These are phyloP conservation scores for Ustilago shanxiensis DNA, from an alignment of 1,284 basidiomycete species.

Conservation along the genomic window DNA sequence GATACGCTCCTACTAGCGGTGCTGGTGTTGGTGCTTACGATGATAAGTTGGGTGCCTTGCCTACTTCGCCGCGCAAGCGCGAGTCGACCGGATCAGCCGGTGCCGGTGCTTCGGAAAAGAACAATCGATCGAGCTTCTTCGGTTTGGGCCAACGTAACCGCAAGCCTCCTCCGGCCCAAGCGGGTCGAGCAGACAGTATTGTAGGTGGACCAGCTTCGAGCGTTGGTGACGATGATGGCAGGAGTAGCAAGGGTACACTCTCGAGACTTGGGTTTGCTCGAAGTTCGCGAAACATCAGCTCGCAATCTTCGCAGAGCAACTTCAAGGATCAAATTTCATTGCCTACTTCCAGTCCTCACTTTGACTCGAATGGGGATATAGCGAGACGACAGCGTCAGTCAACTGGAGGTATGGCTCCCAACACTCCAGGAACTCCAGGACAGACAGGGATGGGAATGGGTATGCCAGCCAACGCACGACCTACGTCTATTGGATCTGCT, in stretches of 20 bases:
- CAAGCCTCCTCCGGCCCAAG: conserved; percentile 51
- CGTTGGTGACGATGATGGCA: conserved; percentile 39
- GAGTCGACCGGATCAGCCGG: conserved; percentile 50
- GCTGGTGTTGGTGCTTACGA: conserved; percentile 35
- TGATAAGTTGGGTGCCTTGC: conserved; percentile 47
- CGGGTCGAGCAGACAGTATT: conserved; percentile 1
- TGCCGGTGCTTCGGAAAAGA: conserved; percentile 27
- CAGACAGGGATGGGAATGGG: conserved; percentile 16
- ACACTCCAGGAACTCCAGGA: conserved; percentile 12
- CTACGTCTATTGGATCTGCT: conserved; percentile 32
- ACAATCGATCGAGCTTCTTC: conserved; percentile 63
- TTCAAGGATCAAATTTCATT: conserved; percentile 67
- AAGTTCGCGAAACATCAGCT: conserved; percentile 40
- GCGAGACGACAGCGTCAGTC: conserved; percentile 49
- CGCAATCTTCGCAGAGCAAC: conserved; percentile 41
- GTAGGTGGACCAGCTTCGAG: conserved; percentile 20
- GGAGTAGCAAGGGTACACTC: conserved; percentile 50
- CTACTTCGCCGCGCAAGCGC: conserved; percentile 54
- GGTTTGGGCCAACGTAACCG: conserved; percentile 53
- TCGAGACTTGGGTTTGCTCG: conserved; percentile 58
- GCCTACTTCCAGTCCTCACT: conserved; percentile 64
- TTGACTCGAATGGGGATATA: conserved; percentile 59
- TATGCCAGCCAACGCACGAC: conserved; percentile 27
- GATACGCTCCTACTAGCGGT: conserved; percentile 24
- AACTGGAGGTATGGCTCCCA: conserved; percentile 21